A percentile compares a stretch with the other conserved stretches of the same genome.
Evolutionary conservation across 2,329 filamentous ascomycete species (phyloP).

Genomic region (Cladosporium velox): DNA sequence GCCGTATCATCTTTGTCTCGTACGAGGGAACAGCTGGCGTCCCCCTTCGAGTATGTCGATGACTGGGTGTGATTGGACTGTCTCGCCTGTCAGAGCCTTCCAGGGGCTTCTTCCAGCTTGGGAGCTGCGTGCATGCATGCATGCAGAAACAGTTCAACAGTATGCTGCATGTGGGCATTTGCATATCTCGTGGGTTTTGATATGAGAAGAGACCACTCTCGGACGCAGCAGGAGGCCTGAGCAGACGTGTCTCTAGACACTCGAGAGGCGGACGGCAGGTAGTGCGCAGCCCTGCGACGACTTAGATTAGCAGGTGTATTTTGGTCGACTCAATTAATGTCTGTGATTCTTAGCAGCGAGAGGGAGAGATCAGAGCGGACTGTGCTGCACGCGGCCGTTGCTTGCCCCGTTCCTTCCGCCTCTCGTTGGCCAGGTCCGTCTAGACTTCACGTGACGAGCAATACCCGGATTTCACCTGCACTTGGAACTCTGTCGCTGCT

Average conservation of each 20-base stretch:
- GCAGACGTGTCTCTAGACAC: neutral
- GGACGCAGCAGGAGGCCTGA: neutral
- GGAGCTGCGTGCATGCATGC: neutral
- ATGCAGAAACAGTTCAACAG: neutral
- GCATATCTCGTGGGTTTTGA: neutral
- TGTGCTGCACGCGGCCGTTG: slow-evolving; percentile 6
- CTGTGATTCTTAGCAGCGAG: slow-evolving; percentile 10
- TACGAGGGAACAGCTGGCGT: neutral
- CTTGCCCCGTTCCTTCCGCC: neutral
- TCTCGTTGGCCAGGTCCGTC: neutral
- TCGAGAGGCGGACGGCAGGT: neutral
- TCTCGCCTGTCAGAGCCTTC: neutral
- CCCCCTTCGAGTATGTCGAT: neutral
- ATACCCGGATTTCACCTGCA: slow-evolving; percentile 3
- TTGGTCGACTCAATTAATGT: slow-evolving; percentile 12
- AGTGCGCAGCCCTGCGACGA: neutral
- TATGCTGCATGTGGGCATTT: neutral
- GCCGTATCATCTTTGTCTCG: slow-evolving; percentile 6
- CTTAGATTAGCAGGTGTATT: slow-evolving; percentile 8
- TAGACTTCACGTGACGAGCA: slow-evolving; percentile 9
- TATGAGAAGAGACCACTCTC: neutral
- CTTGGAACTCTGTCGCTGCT: slow-evolving; percentile 5
- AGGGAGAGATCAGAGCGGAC: slow-evolving; percentile 1
- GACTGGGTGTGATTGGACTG: neutral
- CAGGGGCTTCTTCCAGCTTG: neutral